Base-by-base conservation (phyloP, 441 rosid species). In the Pelargonium cotyledonis region DNA sequence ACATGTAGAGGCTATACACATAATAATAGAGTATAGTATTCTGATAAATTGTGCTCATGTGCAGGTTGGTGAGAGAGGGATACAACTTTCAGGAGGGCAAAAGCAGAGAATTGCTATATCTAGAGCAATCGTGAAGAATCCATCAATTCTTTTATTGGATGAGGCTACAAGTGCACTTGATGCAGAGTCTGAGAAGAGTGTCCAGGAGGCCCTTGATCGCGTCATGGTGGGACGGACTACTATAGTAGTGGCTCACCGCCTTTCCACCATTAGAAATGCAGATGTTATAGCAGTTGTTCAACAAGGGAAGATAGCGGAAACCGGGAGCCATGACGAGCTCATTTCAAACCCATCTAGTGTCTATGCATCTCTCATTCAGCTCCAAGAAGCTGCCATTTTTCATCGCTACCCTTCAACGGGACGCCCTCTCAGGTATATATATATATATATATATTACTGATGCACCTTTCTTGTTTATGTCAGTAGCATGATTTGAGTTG, bases 221-320 rank as follows among this genome's bases (percentile, higher is more conserved):
- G 91, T 95, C 78, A 95, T 95, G 99, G 92, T 95, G 4, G 98
- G 99, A 16, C 89, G 99, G 83, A 92, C 98, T 2, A 95, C 99
- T 63, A 88, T 92, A 23, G 91, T 95, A 26, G 92, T 95, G 47
- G 99, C 99, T 49, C 99, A 95, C 62, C 90, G 99, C 19, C 97
- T 95, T 67, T 95, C 99, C 31, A 95, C 99, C 62, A 90, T 95
- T 57, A 87, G 97, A 23, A 95, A 95, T 87, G 99, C 98, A 9
- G 99, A 95, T 73, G 92, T 95, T 76, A 98, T 95, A 4, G 98
- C 98, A 1, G 98, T 95, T 14, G 90, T 95, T 29, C 98, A 95
- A 79, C 95, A 92, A 71, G 99, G 99, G 61, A 88, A 87, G 60
- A 98, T 95, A 67, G 87, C 88, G 6, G 99, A 95, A 85, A 85